Evolutionary conservation across 306 rosid species (phyloP), one percentile per base, ranked within the genome.

Genomic region (Gastrolobium bilobum): DNA sequence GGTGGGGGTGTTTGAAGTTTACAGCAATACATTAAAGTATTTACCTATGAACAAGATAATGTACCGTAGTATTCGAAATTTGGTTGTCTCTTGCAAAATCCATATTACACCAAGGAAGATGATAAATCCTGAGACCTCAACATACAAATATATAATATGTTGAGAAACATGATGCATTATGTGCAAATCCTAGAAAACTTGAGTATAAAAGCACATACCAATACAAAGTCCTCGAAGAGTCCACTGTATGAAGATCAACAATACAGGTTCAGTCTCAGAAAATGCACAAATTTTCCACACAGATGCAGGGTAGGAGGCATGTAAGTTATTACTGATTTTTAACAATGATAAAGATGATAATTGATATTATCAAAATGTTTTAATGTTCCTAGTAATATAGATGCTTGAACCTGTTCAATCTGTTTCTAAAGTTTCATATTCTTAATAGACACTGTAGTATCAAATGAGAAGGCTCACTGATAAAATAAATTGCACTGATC

Each of bases 171-270:
- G 56, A 65, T 52, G 68, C 81, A 68, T 35, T 30, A 38, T 39
- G 56, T 37, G 5, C 11, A 58, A 63, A 62, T 34, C 11, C 56
- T 14, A 30, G 56, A 52, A 66, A 65, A 42, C 65, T 29, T 1
- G 46, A 81, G 50, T 30, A 68, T 14, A 10, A 54, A 46, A 61
- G 47, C 7, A 61, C 84, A 4, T 75, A 90, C 94, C 94, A 35
- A 86, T 84, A 65, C 92, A 90, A 43, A 90, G 94, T 79, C 94
- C 94, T 59, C 94, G 85, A 73, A 90, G 94, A 11, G 89, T 90
- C 94, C 94, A 90, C 94, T 87, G 87, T 73, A 75, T 5, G 68
- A 73, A 76, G 35, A 50, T 6, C 47, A 68, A 63, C 4, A 42
- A 53, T 5, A 14, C 47, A 46, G 39, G 62, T 56, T 70, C 47